Conservation (phyloP, 2,329 filamentous ascomycete genomes). For the Incumbomyces lentus region DNA sequence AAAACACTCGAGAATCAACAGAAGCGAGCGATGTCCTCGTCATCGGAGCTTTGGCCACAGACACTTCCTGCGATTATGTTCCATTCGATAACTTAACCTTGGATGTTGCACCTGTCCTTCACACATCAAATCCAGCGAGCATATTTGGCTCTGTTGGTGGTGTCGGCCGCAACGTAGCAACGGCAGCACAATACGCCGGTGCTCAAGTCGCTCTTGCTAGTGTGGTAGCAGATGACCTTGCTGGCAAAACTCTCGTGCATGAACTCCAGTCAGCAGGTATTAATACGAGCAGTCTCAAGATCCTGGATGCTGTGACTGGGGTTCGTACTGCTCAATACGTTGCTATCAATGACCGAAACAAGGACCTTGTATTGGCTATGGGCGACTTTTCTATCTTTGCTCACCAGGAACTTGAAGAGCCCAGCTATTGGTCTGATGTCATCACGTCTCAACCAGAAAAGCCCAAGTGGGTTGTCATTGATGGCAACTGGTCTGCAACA, state of each 20-base stretch:
- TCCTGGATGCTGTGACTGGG: constrained; percentile 40
- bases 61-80: constrained; percentile 71
- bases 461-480: constrained; percentile 71
- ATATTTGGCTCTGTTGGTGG: constrained; percentile 81
- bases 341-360: constrained; percentile 72
- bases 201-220: constrained; percentile 64
- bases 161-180: constrained; percentile 83
- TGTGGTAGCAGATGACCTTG: constrained; percentile 67
- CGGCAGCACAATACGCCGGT: constrained; percentile 64
- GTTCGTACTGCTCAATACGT: constrained; percentile 81
- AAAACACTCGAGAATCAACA: neutral
- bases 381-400: constrained; percentile 85
- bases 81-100: constrained; percentile 32
- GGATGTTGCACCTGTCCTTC: constrained; percentile 35
- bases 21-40: constrained; percentile 60
- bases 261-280: constrained; percentile 56
- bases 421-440: constrained; percentile 51
- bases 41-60: constrained; percentile 75
- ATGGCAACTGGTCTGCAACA: constrained; percentile 69
- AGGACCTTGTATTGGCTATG: constrained; percentile 83
- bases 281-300: constrained; percentile 52
- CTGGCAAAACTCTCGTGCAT: constrained; percentile 62
- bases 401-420: constrained; percentile 34
- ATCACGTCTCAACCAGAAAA: constrained; percentile 40
- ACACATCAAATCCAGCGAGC: constrained; percentile 76